Base-by-base conservation (phyloP, 495 filamentous ascomycete species). In the Tuber brumale region DNA sequence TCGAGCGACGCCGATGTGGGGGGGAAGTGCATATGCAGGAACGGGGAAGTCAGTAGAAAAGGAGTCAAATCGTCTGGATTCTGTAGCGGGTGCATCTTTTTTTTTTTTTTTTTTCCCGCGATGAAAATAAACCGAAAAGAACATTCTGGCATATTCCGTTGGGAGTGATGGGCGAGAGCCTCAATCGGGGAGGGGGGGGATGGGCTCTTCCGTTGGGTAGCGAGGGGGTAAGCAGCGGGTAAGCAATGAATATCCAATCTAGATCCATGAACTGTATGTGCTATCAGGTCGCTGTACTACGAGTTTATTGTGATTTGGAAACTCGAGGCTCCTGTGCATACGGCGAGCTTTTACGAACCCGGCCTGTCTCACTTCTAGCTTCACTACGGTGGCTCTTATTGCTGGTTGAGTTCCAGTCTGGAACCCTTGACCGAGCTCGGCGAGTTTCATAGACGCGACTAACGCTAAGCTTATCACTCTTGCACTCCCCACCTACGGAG, bases 11-110 rank as follows among this genome's bases (percentile, higher is more conserved):
- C 57, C n/a, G 57, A 35, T 66, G n/a, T 14, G 46, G 57, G 27
- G 57, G 57, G 14, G 14, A 66, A 66, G 57, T 66, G 57, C 57
- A 66, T 31, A 66, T 66, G 57, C 57, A 66, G 57, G 57, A 66
- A 66, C 57, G 27, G 0, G 57, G 57, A 31, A 66, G 57, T 12
- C 14, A 4, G 27, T 61, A 35, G 27, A 35, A 66, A 66, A 35
- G 57, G n/a, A 66, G 57, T 66, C 10, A 66, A 35, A 66, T 35
- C 14, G 1, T 66, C 27, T 18, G 10, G 27, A 66, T 66, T 16
- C 57, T 16, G n/a, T 66, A 5, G 27, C 57, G 27, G 12, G 12
- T 12, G n/a, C 23, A 27, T 57, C 9, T 27, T 3, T 27, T 27
- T 12, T 5, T 31, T 35, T 66, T 66, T 18, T 18, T 35, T 35